These are phyloP conservation scores for Halteria grandinella DNA, from an alignment of 73 alveolate species.

Conservation along the genomic window DNA sequence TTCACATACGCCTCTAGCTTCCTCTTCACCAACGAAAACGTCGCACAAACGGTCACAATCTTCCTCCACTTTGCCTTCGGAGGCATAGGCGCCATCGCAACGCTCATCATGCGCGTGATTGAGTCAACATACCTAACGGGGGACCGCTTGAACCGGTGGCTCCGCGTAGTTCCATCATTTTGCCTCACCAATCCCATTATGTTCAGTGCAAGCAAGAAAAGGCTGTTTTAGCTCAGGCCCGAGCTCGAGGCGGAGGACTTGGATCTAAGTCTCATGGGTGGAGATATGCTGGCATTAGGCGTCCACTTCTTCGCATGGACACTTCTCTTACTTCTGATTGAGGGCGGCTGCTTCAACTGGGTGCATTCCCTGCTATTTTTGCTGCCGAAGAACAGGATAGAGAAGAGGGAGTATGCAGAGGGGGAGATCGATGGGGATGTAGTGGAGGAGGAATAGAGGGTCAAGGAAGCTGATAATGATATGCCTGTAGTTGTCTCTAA, in stretches of 20 bases:
- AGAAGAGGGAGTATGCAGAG: background rate
- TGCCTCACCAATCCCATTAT: constrained; percentile 64
- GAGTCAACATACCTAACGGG: constrained; percentile 56
- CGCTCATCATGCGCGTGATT: constrained; percentile 58
- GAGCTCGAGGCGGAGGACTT: no score
- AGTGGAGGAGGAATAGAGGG: constrained; percentile 54
- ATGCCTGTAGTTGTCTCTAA: no score
- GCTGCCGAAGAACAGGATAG: background rate
- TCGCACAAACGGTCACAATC: constrained; percentile 69
- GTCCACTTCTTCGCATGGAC: constrained; percentile 43
- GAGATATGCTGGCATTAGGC: constrained; percentile 49
- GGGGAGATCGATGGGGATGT: constrained; percentile 61
- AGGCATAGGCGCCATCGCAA: constrained; percentile 55
- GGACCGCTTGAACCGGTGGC: constrained; percentile 53
- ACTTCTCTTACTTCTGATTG: constrained; percentile 19
- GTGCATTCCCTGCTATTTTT: background rate
- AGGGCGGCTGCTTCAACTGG: constrained; percentile 14
- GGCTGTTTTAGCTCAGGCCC: no score
- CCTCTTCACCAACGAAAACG: constrained; percentile 57
- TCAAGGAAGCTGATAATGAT: constrained; percentile 8
- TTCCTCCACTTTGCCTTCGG: constrained; percentile 64
- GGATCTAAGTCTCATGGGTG: constrained; percentile 71
- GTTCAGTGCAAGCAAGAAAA: constrained; percentile 36
- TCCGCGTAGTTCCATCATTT: constrained; percentile 68
- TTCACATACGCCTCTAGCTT: constrained; percentile 69